Evolutionary conservation across 306 rosid genomes (phyloP), one percentile per base, ranked within the genome.

Genomic region (Mimosa bimucronata): DNA sequence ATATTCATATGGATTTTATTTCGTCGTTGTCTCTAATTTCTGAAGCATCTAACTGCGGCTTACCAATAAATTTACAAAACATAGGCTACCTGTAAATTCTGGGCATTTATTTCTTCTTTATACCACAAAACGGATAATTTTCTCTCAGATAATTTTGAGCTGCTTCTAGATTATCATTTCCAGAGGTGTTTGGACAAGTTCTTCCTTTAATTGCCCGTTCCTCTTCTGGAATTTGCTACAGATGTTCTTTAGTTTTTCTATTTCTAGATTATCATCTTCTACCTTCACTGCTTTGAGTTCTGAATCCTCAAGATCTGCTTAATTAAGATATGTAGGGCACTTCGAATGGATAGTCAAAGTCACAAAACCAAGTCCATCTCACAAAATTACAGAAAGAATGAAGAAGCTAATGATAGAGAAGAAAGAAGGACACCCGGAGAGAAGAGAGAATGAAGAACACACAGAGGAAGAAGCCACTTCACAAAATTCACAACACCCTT

Each of bases 361-460:
- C 89, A 86, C 89, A 94, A 91, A 91, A 64, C 89, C 44, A 91
- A 88, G 60, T 78, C 97, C 19, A 94, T n/a, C n/a, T n/a, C n/a
- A n/a, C n/a, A n/a, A n/a, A n/a, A n/a, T n/a, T n/a, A n/a, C n/a
- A n/a, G n/a, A n/a, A n/a, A n/a, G n/a, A n/a, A n/a, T n/a, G n/a
- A n/a, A n/a, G n/a, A n/a, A n/a, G n/a, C n/a, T n/a, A n/a, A n/a
- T n/a, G n/a, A n/a, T n/a, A n/a, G n/a, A n/a, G n/a, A n/a, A n/a
- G n/a, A n/a, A n/a, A n/a, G n/a, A n/a, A n/a, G n/a, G n/a, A n/a
- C n/a, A n/a, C n/a, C n/a, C n/a, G n/a, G n/a, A n/a, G n/a, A n/a
- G n/a, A n/a, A n/a, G n/a, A n/a, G n/a, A n/a, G n/a, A n/a, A n/a
- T n/a, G n/a, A n/a, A n/a, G n/a, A n/a, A n/a, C n/a, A n/a, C n/a